Evolutionary conservation across 768 basidiomycete genomes (phyloP).

Genomic region (Trametes meyenii): DNA sequence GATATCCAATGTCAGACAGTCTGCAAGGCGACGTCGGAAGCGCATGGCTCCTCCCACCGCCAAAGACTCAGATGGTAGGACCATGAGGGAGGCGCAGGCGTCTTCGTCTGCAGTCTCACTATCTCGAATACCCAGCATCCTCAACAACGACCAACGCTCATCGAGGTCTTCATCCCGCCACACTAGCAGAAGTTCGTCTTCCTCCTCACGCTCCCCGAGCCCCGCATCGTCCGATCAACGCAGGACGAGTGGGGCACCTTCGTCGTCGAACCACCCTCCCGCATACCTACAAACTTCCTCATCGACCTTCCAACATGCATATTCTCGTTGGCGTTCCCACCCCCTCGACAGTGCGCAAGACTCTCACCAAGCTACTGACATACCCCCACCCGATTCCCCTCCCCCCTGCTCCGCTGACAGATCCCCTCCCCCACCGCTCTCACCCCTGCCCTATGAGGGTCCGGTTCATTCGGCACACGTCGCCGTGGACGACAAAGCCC

Average conservation of each 20-base stretch:
- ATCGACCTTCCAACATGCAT: neutral
- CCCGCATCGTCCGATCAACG: neutral
- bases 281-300: constrained; percentile 13
- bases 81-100: constrained; percentile 8
- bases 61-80: constrained; percentile 18
- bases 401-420: constrained; percentile 4
- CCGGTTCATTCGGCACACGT: constrained; percentile 34
- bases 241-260: neutral
- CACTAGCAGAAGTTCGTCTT: neutral
- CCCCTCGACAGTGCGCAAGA: constrained; percentile 8
- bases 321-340: constrained; percentile 15
- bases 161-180: constrained; percentile 49
- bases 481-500: constrained; percentile 41
- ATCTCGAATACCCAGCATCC: neutral
- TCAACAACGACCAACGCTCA: constrained; percentile 29
- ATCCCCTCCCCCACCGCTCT: neutral
- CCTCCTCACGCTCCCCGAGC: constrained; percentile 12
- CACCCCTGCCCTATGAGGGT: constrained; percentile 11
- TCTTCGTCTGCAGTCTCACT: constrained; percentile 28
- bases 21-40: constrained; percentile 59
- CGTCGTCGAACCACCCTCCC: constrained; percentile 10
- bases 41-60: constrained; percentile 6
- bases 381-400: neutral
- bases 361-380: constrained; percentile 5
- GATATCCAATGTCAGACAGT: constrained; percentile 62